A percentile compares a stretch with the other conserved stretches of the same genome.
phyloP scores from a whole-genome alignment of 352 stramenopile genomes.

The Pythium brachiatum region DNA sequence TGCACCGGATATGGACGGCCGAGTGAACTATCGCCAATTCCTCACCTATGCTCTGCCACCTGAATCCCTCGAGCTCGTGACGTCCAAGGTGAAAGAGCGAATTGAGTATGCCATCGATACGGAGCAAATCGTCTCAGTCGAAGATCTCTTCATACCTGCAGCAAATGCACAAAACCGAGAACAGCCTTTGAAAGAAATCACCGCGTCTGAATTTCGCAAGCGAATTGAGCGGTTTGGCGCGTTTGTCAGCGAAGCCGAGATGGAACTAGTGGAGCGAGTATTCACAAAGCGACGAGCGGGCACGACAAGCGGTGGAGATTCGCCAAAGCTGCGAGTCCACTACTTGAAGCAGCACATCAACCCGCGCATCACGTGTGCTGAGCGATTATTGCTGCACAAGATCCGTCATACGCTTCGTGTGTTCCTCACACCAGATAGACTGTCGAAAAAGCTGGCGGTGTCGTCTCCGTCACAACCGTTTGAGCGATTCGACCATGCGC shows the following conservation, averaged over 20 bases:
- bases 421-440: slow-evolving; percentile 32
- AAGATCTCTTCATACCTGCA: slow-evolving; percentile 35
- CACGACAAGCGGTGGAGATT: neutral
- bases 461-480: slow-evolving; percentile 41
- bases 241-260: slow-evolving; percentile 19
- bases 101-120: slow-evolving; percentile 60
- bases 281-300: slow-evolving; percentile 1
- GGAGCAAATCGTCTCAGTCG: slow-evolving; percentile 35
- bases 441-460: slow-evolving; percentile 20
- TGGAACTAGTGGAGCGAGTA: slow-evolving; percentile 16
- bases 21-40: slow-evolving; percentile 75
- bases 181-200: slow-evolving; percentile 18
- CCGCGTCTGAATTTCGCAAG: slow-evolving; percentile 9
- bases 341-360: slow-evolving; percentile 61
- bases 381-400: slow-evolving; percentile 64
- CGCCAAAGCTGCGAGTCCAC: slow-evolving; percentile 33
- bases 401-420: slow-evolving; percentile 47
- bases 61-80: slow-evolving; percentile 53
- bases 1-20: slow-evolving; percentile 51
- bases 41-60: slow-evolving; percentile 48
- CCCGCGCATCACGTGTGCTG: slow-evolving; percentile 41
- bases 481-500: slow-evolving; percentile 48
- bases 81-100: slow-evolving; percentile 59
- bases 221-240: slow-evolving; percentile 21
- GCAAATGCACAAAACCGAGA: slow-evolving; percentile 11